A percentile compares a stretch with the other conserved stretches of the same genome.
phyloP scores from a whole-genome alignment of 441 rosid species.

The Populus hybrid region DNA sequence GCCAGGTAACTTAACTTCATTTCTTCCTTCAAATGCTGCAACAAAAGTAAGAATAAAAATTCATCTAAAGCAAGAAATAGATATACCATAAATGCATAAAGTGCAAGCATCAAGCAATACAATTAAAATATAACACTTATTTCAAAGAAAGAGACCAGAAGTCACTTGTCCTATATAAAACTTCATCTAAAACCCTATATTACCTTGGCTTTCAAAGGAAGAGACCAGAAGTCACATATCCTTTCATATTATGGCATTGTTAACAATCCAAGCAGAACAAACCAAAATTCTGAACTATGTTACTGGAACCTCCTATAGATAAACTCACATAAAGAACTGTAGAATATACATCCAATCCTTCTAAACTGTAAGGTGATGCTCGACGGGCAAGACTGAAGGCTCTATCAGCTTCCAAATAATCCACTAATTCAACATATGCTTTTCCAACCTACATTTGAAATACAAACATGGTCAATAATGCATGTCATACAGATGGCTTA shows the following conservation, averaged over 20 bases:
- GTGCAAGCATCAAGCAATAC: not conserved
- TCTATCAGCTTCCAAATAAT: conserved; percentile 89
- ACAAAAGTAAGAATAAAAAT: conserved; percentile 15
- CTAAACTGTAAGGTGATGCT: conserved; percentile 82
- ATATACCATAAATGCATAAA: conserved; percentile 3
- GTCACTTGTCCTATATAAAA: not conserved
- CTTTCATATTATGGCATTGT: not conserved
- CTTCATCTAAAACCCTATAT: not conserved
- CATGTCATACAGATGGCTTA: not conserved
- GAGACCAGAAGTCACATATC: not conserved
- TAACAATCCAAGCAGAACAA: not conserved
- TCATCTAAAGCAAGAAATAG: conserved; percentile 15
- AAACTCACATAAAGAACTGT: conserved; percentile 91
- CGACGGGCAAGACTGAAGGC: conserved; percentile 81
- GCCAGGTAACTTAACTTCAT: conserved; percentile 97
- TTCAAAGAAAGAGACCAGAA: not conserved
- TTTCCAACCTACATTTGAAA: conserved; percentile 76
- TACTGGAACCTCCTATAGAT: not conserved
- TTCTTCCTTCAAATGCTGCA: conserved; percentile 97
- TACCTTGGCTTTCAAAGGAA: not conserved
- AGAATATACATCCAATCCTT: conserved; percentile 95
- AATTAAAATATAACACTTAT: not conserved
- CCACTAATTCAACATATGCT: conserved; percentile 82
- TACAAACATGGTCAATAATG: conserved; percentile 8
- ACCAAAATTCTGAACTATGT: not conserved